Evolutionary conservation across 345 rosid species (phyloP).

Genomic region (Rhodomyrtus tomentosa): DNA sequence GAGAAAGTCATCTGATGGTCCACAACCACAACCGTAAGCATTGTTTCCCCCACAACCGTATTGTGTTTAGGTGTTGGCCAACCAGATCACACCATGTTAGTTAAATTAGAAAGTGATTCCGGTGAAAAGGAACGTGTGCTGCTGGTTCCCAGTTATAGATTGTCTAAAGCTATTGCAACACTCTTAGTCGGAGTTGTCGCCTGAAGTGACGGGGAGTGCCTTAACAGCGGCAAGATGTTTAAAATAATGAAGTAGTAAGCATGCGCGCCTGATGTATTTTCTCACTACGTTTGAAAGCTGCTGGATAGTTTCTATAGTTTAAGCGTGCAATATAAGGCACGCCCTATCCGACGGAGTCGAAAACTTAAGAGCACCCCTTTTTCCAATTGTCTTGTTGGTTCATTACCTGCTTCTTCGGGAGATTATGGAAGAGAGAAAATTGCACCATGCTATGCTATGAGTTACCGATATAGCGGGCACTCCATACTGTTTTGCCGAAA

Average conservation of each 20-base stretch:
- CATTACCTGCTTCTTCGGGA: not conserved
- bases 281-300: not conserved
- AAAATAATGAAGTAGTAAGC: not conserved
- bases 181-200: not conserved
- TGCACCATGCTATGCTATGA: not conserved
- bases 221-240: not conserved
- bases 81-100: not conserved
- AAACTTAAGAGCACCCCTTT: not conserved
- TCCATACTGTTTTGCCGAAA: too few species aligned
- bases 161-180: not conserved
- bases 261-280: not conserved
- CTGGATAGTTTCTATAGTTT: not conserved
- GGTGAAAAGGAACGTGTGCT: not conserved
- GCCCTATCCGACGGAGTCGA: not conserved
- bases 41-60: not conserved
- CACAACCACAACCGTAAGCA: conserved; percentile 11
- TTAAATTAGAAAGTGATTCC: not conserved
- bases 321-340: not conserved
- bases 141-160: not conserved
- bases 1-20: conserved; percentile 68
- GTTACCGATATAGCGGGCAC: not conserved
- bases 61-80: not conserved
- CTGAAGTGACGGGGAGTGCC: not conserved
- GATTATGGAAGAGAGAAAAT: not conserved
- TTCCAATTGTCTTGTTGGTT: not conserved